Base-by-base conservation (phyloP, 23 red algal genomes). In the Chondrus crispus region DNA sequence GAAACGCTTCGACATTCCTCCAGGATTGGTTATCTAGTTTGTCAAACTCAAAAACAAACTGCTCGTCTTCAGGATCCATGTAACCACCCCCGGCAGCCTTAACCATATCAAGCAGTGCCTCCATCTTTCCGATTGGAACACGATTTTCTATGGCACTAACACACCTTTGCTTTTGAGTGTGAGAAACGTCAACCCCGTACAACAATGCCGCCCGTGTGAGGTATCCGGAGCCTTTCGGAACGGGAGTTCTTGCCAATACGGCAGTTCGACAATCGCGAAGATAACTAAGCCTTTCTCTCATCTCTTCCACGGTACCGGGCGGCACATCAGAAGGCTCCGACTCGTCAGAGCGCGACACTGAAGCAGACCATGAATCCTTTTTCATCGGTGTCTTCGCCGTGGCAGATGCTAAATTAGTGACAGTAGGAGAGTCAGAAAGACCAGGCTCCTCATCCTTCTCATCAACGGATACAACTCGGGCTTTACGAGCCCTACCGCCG, bases 1-100 rank as follows among this genome's bases (percentile, higher is more conserved):
- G 70, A 68, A 91, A 96, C 4, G 95, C 88, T 38, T 96, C 95
- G 44, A 96, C 84, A 39, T 96, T 91, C 29, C 95, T 62, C 70
- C 89, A 60, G 30, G 80, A 87, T 20, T 60, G 72, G 40, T 87
- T 91, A 77, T 91, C 87, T 29, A 96, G 73, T 37, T 60, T 39
- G 81, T 96, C 88, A 49, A 96, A 82, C 39, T 96, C 95, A 46
- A 96, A 64, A 24, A 87, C 95, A 69, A 86, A 71, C 57, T 90
- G 85, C 12, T 90, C 85, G 54, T 78, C 54, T 1, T 68, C 49
- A 24, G 52, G 63, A 14, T 80, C 88, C 29, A 41, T 60, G 0
- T 46, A 46, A 12, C 36, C 50, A 26, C 41, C 53, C 29, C 50
- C 85, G 7, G 71, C 71, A 47, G 87, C 84, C 20, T 85, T 80